Conservation (phyloP, 2,329 filamentous ascomycete genomes). For the Hymenoscyphus infarciens region DNA sequence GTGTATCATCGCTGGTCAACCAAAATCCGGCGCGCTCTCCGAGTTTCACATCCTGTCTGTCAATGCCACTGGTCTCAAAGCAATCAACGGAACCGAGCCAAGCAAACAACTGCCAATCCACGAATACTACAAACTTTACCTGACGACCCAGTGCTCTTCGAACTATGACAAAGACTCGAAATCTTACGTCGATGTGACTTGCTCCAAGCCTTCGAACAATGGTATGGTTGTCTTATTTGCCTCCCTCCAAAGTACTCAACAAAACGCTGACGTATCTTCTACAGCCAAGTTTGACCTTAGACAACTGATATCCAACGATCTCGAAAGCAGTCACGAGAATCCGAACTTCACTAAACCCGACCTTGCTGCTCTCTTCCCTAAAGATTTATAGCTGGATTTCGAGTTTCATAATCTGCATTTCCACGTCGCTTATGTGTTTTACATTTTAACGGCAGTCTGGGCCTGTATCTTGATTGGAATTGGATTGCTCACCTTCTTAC, state of each 20-base stretch:
- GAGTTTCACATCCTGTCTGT: background rate
- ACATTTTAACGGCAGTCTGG: background rate
- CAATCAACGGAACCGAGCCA: background rate
- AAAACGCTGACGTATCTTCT: background rate
- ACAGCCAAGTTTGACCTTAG: background rate
- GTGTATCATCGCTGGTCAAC: background rate
- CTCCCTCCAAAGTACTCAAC: background rate
- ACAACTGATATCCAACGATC: background rate
- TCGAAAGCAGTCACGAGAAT: background rate
- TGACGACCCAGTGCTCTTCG: background rate
- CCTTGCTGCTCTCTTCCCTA: background rate
- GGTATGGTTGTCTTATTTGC: background rate
- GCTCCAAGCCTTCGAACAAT: background rate
- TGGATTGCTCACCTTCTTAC: too few species aligned
- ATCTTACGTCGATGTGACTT: background rate
- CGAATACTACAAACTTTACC: background rate
- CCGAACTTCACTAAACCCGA: background rate
- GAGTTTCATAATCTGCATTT: background rate
- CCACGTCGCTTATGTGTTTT: background rate
- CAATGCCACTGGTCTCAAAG: background rate
- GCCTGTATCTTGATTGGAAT: too few species aligned
- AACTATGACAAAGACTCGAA: background rate
- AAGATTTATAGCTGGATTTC: background rate
- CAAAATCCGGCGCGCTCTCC: background rate
- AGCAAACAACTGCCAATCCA: background rate